Evolutionary conservation across 176 grass and related monocot species (phyloP).

Genomic region (Raddia distichophylla): DNA sequence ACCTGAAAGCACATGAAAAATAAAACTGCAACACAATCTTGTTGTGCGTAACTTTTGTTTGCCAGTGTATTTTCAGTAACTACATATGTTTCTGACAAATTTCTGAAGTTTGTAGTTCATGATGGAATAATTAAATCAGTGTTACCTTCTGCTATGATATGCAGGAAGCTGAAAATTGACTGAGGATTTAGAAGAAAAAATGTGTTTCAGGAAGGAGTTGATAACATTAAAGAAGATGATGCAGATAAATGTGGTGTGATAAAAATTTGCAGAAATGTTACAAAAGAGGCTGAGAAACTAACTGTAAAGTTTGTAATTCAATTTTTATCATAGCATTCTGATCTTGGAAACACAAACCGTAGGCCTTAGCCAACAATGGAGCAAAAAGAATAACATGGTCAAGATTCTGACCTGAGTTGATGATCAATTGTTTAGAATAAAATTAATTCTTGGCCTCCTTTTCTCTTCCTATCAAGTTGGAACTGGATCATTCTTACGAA

Average conservation of each 20-base stretch:
- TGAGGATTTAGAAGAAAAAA: conserved; percentile 24
- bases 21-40: not conserved
- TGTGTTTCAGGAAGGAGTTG: not conserved
- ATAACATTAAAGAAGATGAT: conserved; percentile 14
- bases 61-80: not conserved
- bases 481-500: too few relatives aligned
- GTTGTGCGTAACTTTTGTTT: not conserved
- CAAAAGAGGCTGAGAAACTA: conserved; percentile 32
- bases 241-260: not conserved
- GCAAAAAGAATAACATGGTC: not conserved
- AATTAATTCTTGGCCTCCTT: not conserved
- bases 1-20: not conserved
- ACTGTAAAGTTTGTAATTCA: conserved; percentile 18
- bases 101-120: not conserved
- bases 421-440: not conserved
- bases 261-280: conserved; percentile 32
- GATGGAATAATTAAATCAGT: not conserved
- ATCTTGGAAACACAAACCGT: conserved; percentile 6
- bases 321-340: not conserved
- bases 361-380: not conserved
- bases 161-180: conserved; percentile 33
- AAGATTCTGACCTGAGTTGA: not conserved
- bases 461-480: not conserved
- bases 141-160: not conserved
- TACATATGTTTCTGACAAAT: not conserved